These are phyloP conservation scores for Apophysomyces trapeziformis DNA, from an alignment of 371 early-diverging fungal species.

Conservation along the genomic window DNA sequence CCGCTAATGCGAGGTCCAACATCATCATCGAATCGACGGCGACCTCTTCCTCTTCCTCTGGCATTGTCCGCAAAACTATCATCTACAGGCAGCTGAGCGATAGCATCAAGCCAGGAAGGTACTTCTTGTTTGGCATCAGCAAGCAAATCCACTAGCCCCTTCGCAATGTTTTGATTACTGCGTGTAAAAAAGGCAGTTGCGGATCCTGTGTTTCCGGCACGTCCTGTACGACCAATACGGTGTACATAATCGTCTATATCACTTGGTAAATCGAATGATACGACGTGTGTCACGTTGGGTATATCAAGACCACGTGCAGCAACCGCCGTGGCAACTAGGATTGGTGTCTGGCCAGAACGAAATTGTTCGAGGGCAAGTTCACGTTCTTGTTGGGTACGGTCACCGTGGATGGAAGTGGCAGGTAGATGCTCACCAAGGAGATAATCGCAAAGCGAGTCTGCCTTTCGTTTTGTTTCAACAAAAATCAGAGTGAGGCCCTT, in stretches of 20 bases:
- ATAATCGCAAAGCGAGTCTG: constrained; percentile 89
- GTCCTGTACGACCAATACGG: constrained; percentile 92
- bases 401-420: constrained; percentile 96
- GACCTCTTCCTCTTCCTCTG: constrained; percentile 3
- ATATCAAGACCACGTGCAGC: constrained; percentile 98
- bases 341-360: constrained; percentile 85
- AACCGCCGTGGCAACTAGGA: constrained; percentile 99
- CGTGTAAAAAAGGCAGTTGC: constrained; percentile 96
- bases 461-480: constrained; percentile 98
- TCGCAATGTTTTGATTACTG: constrained; percentile 84
- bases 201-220: constrained; percentile 94
- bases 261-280: constrained; percentile 93
- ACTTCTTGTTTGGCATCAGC: constrained; percentile 52
- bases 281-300: constrained; percentile 87
- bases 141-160: constrained; percentile 77
- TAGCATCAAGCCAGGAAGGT: constrained; percentile 69
- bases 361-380: constrained; percentile 91
- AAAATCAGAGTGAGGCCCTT: constrained; percentile 92
- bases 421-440: constrained; percentile 69
- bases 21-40: constrained; percentile 1
- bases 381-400: constrained; percentile 96
- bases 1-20: neutral
- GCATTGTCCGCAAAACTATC: neutral
- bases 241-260: constrained; percentile 97
- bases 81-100: constrained; percentile 18